These are phyloP conservation scores for Chrysanthemum lavandulifolium DNA, from an alignment of 129 eudicot genomes.

Conservation along the genomic window DNA sequence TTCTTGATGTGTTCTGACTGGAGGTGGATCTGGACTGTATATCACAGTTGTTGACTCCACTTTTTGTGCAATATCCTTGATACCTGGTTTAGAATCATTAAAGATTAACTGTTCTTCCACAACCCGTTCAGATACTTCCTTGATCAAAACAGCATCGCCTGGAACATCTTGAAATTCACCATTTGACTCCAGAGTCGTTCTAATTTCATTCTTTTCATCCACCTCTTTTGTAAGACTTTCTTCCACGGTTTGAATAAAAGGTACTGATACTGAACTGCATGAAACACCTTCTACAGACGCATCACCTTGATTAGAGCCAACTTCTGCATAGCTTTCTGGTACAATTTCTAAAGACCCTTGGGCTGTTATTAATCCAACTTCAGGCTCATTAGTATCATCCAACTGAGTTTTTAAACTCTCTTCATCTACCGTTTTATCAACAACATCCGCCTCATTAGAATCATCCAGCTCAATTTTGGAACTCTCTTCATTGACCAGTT, in stretches of 20 bases:
- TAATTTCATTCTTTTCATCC: conserved; percentile 24
- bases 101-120: conserved; percentile 73
- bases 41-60: conserved; percentile 31
- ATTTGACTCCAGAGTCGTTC: conserved; percentile 22
- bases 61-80: conserved; percentile 23
- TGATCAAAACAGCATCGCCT: conserved; percentile 20
- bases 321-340: conserved; percentile 41
- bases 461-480: conserved; percentile 19
- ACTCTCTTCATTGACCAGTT: conserved; percentile 4
- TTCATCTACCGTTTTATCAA: conserved; percentile 31
- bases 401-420: conserved; percentile 25
- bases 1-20: conserved; percentile 27
- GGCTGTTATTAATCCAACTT: conserved; percentile 30
- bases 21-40: conserved; percentile 19
- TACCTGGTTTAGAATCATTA: conserved; percentile 36
- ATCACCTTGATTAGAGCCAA: conserved; percentile 24
- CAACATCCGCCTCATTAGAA: conserved; percentile 18
- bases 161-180: conserved; percentile 29
- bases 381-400: conserved; percentile 26
- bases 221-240: no score
- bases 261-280: conserved; percentile 21
- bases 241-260: conserved; percentile 24
- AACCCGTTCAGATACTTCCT: conserved; percentile 24
- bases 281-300: conserved; percentile 32
- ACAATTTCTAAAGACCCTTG: conserved; percentile 32